Percentiles rank a stretch among this genome's conserved stretches.
Evolutionary conservation across 352 stramenopile genomes (phyloP).

Genomic region (Paralagenidium karlingii): DNA sequence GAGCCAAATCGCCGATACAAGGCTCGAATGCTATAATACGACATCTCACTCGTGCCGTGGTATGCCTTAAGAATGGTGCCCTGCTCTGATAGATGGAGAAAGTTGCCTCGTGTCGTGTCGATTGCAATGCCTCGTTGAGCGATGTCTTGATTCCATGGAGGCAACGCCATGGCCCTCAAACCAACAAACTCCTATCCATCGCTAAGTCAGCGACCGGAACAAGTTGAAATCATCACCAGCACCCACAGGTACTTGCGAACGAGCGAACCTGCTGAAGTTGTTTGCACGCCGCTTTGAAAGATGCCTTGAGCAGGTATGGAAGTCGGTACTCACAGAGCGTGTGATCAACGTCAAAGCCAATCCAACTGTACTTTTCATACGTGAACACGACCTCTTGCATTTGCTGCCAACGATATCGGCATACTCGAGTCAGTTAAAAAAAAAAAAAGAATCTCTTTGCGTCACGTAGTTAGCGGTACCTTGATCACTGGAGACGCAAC

Average conservation of each 20-base stretch:
- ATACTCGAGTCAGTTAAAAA: no score
- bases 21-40: conserved; percentile 26
- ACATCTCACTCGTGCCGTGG: conserved; percentile 31
- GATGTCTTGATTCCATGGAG: conserved; percentile 21
- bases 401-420: no score
- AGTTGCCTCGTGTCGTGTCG: conserved; percentile 27
- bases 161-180: conserved; percentile 10
- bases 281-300: conserved; percentile 23
- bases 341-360: conserved; percentile 46
- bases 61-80: conserved; percentile 24
- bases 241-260: not conserved
- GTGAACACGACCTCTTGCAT: conserved; percentile 20
- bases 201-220: not conserved
- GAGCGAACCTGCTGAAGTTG: conserved; percentile 32
- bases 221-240: not conserved
- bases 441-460: no score
- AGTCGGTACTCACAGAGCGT: conserved; percentile 34
- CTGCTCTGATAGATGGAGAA: conserved; percentile 28
- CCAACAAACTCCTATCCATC: conserved; percentile 19
- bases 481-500: conserved; percentile 9
- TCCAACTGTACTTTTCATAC: conserved; percentile 27
- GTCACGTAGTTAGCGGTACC: no score
- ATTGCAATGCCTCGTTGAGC: conserved; percentile 27
- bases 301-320: conserved; percentile 22
- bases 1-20: conserved; percentile 15